Base-by-base conservation (phyloP, 202 grass and related monocot species). In the Zizania palustris region DNA sequence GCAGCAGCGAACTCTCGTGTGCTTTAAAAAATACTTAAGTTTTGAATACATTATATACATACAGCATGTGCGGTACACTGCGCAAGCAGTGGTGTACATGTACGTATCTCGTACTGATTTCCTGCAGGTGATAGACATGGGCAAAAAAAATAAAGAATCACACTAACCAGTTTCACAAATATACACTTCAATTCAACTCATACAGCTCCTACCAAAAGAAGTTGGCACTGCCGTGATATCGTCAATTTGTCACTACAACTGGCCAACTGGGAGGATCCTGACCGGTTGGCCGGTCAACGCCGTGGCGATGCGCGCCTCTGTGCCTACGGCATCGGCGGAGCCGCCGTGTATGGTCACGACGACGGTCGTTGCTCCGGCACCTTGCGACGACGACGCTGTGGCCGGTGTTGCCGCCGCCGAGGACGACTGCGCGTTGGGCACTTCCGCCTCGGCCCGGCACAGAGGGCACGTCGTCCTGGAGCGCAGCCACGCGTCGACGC, bases 401-500 rank as follows among this genome's bases (percentile, higher is more conserved):
- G 73, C 16, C 5, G 41, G 8, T 36, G 70, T n/a, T 9, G 37
- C 48, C 28, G 46, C 51, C 43, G 18, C 11, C 3, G 16, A 3
- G n/a, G n/a, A 46, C 18, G 46, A 16, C 36, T 65, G 40, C 2
- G 37, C 58, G 5, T 6, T 15, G 19, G 85, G 75, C 40, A 54
- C 16, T 9, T 74, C 67, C 38, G 61, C 91, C 18, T 81, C 82
- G 8, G 86, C 72, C 16, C 88, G 80, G 74, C 87, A 97, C 36
- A 93, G 61, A 0, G 90, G 93, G 19, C 93, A 97, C 11, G 85
- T 93, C 48, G 73, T 86, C 59, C 80, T 71, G 3, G 83, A 73
- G 53, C 55, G 45, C 37, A 97, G 72, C 93, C 93, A 97, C 42
- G 68, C 82, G 79, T 97, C 90, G 50, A 97, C 84, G 77, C 93